Evolutionary conservation across 768 basidiomycete genomes (phyloP).

Genomic region (Antrodiella citrinella): DNA sequence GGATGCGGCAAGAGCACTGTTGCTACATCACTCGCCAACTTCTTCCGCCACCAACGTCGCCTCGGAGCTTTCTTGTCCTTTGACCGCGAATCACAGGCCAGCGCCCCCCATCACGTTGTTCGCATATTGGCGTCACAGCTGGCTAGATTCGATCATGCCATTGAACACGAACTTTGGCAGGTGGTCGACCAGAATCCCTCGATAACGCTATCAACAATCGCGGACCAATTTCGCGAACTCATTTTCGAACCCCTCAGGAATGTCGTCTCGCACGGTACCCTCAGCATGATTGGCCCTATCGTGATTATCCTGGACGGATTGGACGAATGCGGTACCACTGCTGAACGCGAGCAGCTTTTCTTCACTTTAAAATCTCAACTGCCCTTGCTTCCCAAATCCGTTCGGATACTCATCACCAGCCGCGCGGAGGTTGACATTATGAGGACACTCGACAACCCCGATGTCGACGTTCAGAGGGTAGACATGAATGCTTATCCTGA

Average conservation of each 20-base stretch:
- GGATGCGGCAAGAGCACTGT: not conserved
- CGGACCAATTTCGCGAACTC: not conserved
- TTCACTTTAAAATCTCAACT: not conserved
- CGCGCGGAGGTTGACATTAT: not conserved
- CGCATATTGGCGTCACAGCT: not conserved
- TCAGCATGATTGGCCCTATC: not conserved
- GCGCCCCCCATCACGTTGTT: not conserved
- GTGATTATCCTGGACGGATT: not conserved
- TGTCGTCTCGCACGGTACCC: not conserved
- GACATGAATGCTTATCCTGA: not conserved
- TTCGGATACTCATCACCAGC: not conserved
- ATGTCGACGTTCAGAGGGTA: not conserved
- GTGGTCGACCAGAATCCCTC: not conserved
- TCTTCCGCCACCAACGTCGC: not conserved
- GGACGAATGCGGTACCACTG: not conserved
- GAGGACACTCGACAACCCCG: not conserved
- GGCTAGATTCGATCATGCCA: not conserved
- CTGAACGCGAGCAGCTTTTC: not conserved
- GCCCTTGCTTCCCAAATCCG: not conserved
- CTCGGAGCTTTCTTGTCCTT: not conserved
- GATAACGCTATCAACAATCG: not conserved
- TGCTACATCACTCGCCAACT: not conserved
- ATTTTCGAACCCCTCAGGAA: not conserved
- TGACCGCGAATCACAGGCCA: not conserved
- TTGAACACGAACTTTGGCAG: not conserved